A percentile compares a stretch with the other conserved stretches of the same genome.
phyloP scores from a whole-genome alignment of 345 rosid genomes.

The Syzygium aromaticum region DNA sequence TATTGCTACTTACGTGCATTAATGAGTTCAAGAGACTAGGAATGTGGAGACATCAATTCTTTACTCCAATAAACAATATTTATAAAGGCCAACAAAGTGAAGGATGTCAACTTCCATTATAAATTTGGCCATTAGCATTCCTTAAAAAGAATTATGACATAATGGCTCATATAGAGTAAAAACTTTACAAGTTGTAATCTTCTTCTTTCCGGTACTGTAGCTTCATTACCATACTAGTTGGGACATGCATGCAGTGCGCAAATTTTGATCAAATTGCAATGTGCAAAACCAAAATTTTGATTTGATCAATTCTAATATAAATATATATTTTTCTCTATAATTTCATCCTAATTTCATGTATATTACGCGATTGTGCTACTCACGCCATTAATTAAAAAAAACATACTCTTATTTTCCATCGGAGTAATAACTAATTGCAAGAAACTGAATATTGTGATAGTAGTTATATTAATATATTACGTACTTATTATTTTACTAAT shows the following conservation, averaged over 20 bases:
- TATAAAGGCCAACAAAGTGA: neutral
- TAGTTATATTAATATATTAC: neutral
- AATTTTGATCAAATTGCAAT: neutral
- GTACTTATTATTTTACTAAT: no score
- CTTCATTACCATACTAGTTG: neutral
- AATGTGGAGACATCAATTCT: neutral
- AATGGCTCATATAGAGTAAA: neutral
- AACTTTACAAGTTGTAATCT: neutral
- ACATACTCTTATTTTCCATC: neutral
- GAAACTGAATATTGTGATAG: neutral
- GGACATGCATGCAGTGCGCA: neutral
- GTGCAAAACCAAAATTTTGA: neutral
- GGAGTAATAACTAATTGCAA: neutral
- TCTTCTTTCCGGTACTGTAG: neutral
- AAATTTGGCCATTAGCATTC: neutral
- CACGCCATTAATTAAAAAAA: no score
- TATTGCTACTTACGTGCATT: rapidly evolving
- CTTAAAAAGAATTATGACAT: neutral
- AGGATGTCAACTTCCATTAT: neutral
- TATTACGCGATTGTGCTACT: neutral
- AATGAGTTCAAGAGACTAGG: neutral
- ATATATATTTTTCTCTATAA: neutral
- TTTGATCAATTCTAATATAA: neutral
- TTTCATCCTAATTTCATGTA: neutral
- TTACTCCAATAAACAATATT: neutral